Base-by-base conservation (phyloP, 108 stramenopile species). In the Mayamaea pseudoterrestris region DNA sequence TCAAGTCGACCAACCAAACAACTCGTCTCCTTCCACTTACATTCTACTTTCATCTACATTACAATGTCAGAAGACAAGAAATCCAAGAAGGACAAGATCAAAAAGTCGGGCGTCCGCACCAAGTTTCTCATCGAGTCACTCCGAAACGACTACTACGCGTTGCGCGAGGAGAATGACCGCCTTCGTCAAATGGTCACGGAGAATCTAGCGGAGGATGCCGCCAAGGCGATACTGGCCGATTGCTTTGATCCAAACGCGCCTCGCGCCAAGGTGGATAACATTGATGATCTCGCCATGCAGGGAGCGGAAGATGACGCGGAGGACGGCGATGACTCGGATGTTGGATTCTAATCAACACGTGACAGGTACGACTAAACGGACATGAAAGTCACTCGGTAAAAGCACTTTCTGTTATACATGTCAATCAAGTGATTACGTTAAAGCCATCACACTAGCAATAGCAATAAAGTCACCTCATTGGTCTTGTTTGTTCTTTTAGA, bases 91-190 rank as follows among this genome's bases (percentile, higher is more conserved):
- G 46, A 50, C 26, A 58, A 53, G 52, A 56, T 40, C 14, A 57
- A 63, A 34, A 69, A 69, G 55, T 52, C 49, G 25, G 68, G 61
- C 22, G 69, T 71, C 35, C 63, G 69, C 12, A 71, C 69, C 35
- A 71, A 71, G 55, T 71, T 71, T 37, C 27, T 71, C 46, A 62
- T 71, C 40, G 69, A 71, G 27, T 61, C 64, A 21, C 60, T 71
- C 21, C 69, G 69, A 20, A 44, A 61, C 8, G 59, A 65, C 14
- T 66, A 62, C 36, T 62, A 66, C 37, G 43, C 40, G 2, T 48
- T 71, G 14, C 63, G 62, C 18, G 60, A 65, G 12, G 69, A 71
- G 55, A 71, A 71, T 43, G 64, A 65, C 21, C 48, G 54, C 4
- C 64, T 71, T 14, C 64, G 69, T 9, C 60, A 49, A 34, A 53